phyloP scores from a whole-genome alignment of 306 rosid species.

The Luffa acutangula region DNA sequence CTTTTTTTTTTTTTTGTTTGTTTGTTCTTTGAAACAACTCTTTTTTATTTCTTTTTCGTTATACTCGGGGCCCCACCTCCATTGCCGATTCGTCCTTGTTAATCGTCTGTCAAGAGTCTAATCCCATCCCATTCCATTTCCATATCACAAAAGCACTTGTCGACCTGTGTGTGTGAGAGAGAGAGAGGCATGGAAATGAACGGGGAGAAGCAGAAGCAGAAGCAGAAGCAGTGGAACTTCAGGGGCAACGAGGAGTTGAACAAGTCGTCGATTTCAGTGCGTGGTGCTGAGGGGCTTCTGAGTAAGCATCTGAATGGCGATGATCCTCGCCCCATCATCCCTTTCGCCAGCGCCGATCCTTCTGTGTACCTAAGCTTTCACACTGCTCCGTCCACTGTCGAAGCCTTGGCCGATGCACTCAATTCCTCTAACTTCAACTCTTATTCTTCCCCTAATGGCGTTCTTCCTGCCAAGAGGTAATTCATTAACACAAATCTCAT shows the following conservation, averaged over 20 bases:
- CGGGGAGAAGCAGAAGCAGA: neutral
- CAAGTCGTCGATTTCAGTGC: slow-evolving; percentile 36
- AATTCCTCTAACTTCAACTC: slow-evolving; percentile 35
- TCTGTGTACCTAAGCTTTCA: slow-evolving; percentile 20
- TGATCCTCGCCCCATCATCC: slow-evolving; percentile 19
- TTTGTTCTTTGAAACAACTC: too few relatives aligned
- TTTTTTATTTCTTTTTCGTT: too few relatives aligned
- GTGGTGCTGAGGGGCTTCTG: slow-evolving; percentile 24
- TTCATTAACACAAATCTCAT: neutral
- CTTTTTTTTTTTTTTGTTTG: too few relatives aligned
- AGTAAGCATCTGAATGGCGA: slow-evolving; percentile 4
- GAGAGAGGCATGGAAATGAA: neutral
- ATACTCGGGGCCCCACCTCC: too few relatives aligned
- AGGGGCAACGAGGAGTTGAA: slow-evolving; percentile 30
- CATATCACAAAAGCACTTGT: neutral
- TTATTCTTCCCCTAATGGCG: slow-evolving; percentile 29
- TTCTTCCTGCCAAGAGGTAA: slow-evolving; percentile 39
- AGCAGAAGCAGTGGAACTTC: slow-evolving; percentile 27
- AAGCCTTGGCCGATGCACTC: slow-evolving; percentile 24
- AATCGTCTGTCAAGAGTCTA: too few relatives aligned
- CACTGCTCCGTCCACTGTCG: slow-evolving; percentile 18
- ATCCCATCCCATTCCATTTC: neutral
- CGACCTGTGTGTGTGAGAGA: neutral
- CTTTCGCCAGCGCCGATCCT: slow-evolving; percentile 49
- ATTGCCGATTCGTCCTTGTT: too few relatives aligned